These are phyloP conservation scores for Collybia sp. DNA, from an alignment of 768 basidiomycete species.

Conservation along the genomic window DNA sequence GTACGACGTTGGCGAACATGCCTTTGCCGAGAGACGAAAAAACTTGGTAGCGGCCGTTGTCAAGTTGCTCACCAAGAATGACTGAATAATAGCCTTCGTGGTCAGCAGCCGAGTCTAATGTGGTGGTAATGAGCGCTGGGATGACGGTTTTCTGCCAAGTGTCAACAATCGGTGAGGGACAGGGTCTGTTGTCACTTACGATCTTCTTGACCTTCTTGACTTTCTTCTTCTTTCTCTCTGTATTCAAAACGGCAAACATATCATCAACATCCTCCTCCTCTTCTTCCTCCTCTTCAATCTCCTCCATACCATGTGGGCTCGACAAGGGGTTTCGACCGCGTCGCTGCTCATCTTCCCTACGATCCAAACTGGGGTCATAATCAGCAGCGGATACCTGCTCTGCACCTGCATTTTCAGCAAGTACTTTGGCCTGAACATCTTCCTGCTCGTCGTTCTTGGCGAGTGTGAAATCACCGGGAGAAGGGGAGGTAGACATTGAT, in stretches of 20 bases:
- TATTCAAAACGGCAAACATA: conserved; percentile 78
- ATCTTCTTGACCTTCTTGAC: conserved; percentile 52
- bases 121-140: conserved; percentile 68
- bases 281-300: conserved; percentile 54
- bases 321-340: conserved; percentile 42
- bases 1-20: conserved; percentile 97
- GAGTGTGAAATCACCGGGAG: conserved; percentile 57
- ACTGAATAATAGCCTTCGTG: conserved; percentile 94
- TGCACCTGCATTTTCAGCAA: conserved; percentile 38
- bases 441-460: conserved; percentile 60
- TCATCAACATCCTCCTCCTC: conserved; percentile 90
- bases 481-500: conserved; percentile 56
- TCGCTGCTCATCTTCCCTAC: conserved; percentile 78
- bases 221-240: conserved; percentile 50
- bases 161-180: neutral
- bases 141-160: conserved; percentile 38
- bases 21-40: conserved; percentile 95
- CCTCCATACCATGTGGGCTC: conserved; percentile 29
- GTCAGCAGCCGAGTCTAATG: conserved; percentile 88
- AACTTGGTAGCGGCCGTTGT: conserved; percentile 90
- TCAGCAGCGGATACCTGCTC: conserved; percentile 89
- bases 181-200: conserved; percentile 28
- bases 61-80: conserved; percentile 91
- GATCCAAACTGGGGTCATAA: conserved; percentile 77
- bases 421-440: conserved; percentile 38